Base-by-base conservation (phyloP, 805 yeast genomes). In the Blastobotrys americana region DNA sequence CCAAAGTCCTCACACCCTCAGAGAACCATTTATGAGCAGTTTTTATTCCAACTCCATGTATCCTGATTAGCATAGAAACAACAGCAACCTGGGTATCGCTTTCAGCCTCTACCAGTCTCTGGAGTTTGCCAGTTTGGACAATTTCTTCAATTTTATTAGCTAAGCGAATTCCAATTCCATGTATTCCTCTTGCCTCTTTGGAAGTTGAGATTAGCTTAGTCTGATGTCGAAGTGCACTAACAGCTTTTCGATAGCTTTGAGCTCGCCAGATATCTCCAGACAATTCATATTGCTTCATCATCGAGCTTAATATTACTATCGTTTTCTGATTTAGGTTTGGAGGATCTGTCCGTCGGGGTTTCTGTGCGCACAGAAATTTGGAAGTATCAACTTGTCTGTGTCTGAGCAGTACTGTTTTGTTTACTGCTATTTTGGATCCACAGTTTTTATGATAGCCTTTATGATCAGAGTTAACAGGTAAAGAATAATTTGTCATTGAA, bases 31-130 rank as follows among this genome's bases (percentile, higher is more conserved):
- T 54, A 20, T 57, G 50, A 0, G 80, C 76, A 3, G 60, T 57
- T 4, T 43, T 52, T 3, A 66, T 60, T 0, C 81, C 82, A 5
- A 77, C 77, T 0, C 80, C 79, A 51, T 71, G 67, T 2, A 77
- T 67, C 1, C 66, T 61, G 33, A 62, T 57, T 37, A 77, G 67
- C 34, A 55, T 42, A 16, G 57, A 54, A 27, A 73, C 41, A 2
- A 60, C 50, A 9, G 52, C 44, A 9, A 57, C 58, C 8, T 39
- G 35, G 33, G 47, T 47, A 9, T 64, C 51, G 39, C 55, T 50
- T 41, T 49, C 37, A 44, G 50, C n/a, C 21, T 49, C 34, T 39
- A 56, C 47, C 50, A 57, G 40, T 42, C 60, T 43, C 27, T 37
- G 25, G 21, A 65, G 50, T 2, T 45, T 43, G 34, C 70, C 70